Evolutionary conservation across 192 early-diverging fungal species (phyloP).

Genomic region (Coemansia sp.): DNA sequence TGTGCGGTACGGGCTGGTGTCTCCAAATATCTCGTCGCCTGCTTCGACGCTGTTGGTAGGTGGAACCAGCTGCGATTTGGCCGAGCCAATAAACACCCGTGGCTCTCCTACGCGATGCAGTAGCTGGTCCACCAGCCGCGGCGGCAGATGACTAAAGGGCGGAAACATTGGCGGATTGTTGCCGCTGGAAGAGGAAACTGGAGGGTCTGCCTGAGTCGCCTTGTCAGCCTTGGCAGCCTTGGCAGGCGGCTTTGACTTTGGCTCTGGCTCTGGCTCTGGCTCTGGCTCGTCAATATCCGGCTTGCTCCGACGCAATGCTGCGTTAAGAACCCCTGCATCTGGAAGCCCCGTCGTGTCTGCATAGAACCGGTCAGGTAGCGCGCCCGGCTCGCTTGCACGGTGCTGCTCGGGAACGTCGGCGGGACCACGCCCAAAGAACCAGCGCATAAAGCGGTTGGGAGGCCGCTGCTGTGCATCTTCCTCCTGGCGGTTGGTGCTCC

Average conservation of each 20-base stretch:
- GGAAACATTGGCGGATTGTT: slow-evolving; percentile 37
- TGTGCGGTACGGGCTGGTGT: slow-evolving; percentile 38
- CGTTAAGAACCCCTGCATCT: slow-evolving; percentile 2
- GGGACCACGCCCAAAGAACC: slow-evolving; percentile 25
- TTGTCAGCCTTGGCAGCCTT: not conserved
- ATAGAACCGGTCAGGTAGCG: too few species aligned
- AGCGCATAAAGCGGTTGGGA: slow-evolving; percentile 7
- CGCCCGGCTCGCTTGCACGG: not conserved
- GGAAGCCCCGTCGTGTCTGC: not conserved
- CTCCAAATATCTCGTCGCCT: slow-evolving; percentile 14
- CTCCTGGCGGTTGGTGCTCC: not conserved
- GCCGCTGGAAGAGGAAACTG: not conserved
- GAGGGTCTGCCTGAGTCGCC: not conserved
- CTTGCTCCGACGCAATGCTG: not conserved
- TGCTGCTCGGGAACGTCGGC: not conserved
- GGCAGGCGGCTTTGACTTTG: not conserved
- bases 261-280: not conserved
- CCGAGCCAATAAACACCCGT: slow-evolving; percentile 44
- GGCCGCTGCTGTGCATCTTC: not conserved
- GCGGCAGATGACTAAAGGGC: slow-evolving; percentile 53
- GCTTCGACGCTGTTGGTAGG: slow-evolving; percentile 12
- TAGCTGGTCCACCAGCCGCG: slow-evolving; percentile 32
- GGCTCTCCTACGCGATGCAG: slow-evolving; percentile 53
- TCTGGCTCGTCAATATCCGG: too few species aligned
- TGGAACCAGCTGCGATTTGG: slow-evolving; percentile 22